Percentiles rank a stretch among this genome's conserved stretches.
These are phyloP conservation scores for Komagataella populi DNA, from an alignment of 805 yeast species.

Conservation along the genomic window DNA sequence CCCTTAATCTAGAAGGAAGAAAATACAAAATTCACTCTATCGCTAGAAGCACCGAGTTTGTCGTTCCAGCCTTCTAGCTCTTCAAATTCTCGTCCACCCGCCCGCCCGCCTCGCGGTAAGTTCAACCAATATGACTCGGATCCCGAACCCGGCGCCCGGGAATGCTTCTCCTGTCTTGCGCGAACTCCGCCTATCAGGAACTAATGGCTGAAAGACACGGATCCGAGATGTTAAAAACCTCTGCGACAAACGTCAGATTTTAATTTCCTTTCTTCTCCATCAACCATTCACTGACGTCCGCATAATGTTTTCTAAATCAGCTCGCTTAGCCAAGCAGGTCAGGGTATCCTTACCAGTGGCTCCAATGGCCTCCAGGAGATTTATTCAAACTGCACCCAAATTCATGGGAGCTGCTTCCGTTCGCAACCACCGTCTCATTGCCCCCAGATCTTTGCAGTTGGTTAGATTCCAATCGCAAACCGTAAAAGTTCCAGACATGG, in stretches of 20 bases:
- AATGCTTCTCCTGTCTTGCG: not conserved
- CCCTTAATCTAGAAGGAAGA: not conserved
- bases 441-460: not conserved
- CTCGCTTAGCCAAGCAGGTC: not conserved
- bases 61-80: not conserved
- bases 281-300: not conserved
- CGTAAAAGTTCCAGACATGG: conserved; percentile 96
- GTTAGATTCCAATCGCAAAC: conserved; percentile 20
- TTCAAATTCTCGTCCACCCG: too few species aligned
- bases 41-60: not conserved
- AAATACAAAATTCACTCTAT: too few species aligned
- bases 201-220: not conserved
- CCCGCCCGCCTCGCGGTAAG: not conserved
- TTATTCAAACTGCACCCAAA: not conserved
- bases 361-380: not conserved
- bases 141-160: not conserved
- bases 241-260: not conserved
- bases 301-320: not conserved
- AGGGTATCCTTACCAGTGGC: not conserved
- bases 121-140: not conserved
- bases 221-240: not conserved
- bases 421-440: not conserved
- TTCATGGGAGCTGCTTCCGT: not conserved
- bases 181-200: not conserved
- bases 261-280: not conserved